Evolutionary conservation across 257 asterid genomes (phyloP), one percentile per base, ranked within the genome.

Genomic region (Marsdenia floribunda): DNA sequence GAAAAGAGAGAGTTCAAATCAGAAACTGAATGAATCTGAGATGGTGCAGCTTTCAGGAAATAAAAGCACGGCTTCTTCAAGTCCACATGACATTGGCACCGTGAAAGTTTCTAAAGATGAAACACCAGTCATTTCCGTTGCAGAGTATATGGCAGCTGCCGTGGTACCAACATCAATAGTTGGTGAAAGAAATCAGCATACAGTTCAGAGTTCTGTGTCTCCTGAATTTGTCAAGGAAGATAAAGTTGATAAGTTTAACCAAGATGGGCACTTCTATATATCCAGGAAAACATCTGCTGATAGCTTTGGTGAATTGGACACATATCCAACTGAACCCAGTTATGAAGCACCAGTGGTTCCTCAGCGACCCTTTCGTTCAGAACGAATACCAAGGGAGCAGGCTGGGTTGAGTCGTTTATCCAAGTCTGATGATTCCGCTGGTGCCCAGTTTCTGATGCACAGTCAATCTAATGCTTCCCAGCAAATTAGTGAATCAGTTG

Each of bases 391-490:
- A 47, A 83, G 97, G 64, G 96, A 91, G 64, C 96, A 85, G 73
- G 75, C 88, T 71, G 97, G 88, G 71, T 80, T 84, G 50, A 86
- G 75, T 83, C 93, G 96, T 71, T 82, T 82, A 80, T 90, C 89
- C 80, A 93, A 87, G 80, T 93, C 98, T 68, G 89, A 90, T 70
- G 96, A 93, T 84, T 88, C 90, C 77, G 75, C 74, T 50, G 86
- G 82, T 74, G 85, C 91, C 65, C 93, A 88, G 77, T 83, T 84
- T 81, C 84, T 85, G 65, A 75, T 88, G 78, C 92, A 83, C 53
- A 61, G 83, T 35, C 88, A 73, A 52, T 84, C 90, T 57, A 90
- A 89, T 84, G 86, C 83, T 78, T 84, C 88, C n/a, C 93, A 84
- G 52, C 90, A 84, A 26, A 74, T 80, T 57, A 63, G 76, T 57